Evolutionary conservation across 352 stramenopile species (phyloP).

Genomic region (Peronospora farinosa): DNA sequence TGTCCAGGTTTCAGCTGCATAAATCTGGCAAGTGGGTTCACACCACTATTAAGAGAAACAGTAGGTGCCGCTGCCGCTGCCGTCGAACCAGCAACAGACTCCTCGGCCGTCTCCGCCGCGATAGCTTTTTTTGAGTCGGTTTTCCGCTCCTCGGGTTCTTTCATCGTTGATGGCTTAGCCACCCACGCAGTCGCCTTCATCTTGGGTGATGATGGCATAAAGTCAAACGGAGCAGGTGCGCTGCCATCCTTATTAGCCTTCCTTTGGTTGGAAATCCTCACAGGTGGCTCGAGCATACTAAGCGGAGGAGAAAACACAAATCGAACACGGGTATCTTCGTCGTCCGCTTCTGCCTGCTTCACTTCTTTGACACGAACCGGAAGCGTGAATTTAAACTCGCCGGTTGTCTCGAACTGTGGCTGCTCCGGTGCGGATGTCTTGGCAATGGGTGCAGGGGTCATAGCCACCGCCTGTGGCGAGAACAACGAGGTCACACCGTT

Average conservation of each 20-base stretch:
- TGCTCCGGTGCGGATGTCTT: slow-evolving; percentile 1
- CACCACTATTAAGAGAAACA: slow-evolving; percentile 14
- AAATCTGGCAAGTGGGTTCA: slow-evolving; percentile 59
- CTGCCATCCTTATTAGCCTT: slow-evolving; percentile 16
- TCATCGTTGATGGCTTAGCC: slow-evolving; percentile 18
- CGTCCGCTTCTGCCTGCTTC: slow-evolving; percentile 18
- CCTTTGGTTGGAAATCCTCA: slow-evolving; percentile 27
- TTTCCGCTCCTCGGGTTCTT: slow-evolving; percentile 23
- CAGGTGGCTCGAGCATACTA: slow-evolving; percentile 48
- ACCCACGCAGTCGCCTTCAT: slow-evolving; percentile 36
- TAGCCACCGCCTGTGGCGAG: slow-evolving; percentile 33
- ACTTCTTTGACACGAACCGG: slow-evolving; percentile 16
- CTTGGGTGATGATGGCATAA: slow-evolving; percentile 62
- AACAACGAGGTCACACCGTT: slow-evolving; percentile 18
- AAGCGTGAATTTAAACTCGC: slow-evolving; percentile 53
- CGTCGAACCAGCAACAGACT: slow-evolving; percentile 1
- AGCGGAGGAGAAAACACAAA: slow-evolving; percentile 66
- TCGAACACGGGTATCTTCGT: slow-evolving; percentile 41
- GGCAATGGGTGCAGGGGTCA: slow-evolving; percentile 26
- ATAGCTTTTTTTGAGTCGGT: slow-evolving; percentile 14
- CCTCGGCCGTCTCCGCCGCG: slow-evolving; percentile 9
- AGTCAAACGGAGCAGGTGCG: slow-evolving; percentile 46
- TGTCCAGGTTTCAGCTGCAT: slow-evolving; percentile 58
- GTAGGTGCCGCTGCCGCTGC: background rate
- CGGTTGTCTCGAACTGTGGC: slow-evolving; percentile 25